Evolutionary conservation across 371 early-diverging fungal genomes (phyloP), one percentile per base, ranked within the genome.

Genomic region (Gilbertella persicaria): DNA sequence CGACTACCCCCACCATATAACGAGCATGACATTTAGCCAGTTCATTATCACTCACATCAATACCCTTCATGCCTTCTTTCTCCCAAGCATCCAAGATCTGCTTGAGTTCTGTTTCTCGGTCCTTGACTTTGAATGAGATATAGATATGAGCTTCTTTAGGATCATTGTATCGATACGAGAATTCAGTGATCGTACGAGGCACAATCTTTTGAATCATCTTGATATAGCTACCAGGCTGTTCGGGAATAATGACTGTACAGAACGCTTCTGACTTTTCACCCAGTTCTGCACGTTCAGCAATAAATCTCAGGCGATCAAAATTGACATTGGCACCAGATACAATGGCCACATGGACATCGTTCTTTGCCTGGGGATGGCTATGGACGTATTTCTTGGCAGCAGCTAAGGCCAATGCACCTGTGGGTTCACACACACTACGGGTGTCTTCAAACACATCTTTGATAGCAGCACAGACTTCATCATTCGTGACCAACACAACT

Each of bases 401-500:
- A 0, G 98, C 98, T 0, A 92, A 68, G 0, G 87, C 80, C 19
- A 97, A 67, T 12, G 95, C 98, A 38, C 97, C 98, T 6, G 98
- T 92, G 16, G 98, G 96, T 67, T 98, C 98, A 28, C 95, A 88
- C 16, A 98, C 88, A 8, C 89, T 83, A 28, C 97, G 84, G 0
- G 97, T 95, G 57, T 98, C 97, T 72, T 95, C 96, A 70, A 97
- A 98, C 5, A 91, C 87, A 70, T 98, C 98, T 69, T 96, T 96
- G 79, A 98, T 97, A 36, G 96, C 96, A 4, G 98, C 97, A 67
- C 98, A 98, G 30, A 97, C 88, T 67, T 98, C 97, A 74, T 98
- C 98, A 58, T 91, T 98, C 44, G 78, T 82, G 2, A 98, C 94
- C 41, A 89, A 78, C 28, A 98, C 80, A 66, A 94, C 87, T 40